A percentile compares a stretch with the other conserved stretches of the same genome.
These are phyloP conservation scores for Solanum chacoense DNA, from an alignment of 305 asterid species.

Conservation along the genomic window DNA sequence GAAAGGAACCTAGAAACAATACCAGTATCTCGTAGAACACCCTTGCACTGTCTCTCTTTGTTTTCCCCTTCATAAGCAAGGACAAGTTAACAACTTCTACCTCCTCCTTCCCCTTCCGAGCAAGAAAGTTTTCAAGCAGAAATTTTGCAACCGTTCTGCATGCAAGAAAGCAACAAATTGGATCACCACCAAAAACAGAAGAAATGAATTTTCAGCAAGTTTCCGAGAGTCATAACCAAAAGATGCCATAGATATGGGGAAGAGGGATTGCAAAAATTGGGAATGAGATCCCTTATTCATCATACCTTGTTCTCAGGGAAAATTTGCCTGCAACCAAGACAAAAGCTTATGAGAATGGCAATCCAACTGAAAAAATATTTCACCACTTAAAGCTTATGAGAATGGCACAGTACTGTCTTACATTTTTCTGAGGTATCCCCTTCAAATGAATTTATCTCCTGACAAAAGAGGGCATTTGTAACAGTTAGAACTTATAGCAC, in stretches of 20 bases:
- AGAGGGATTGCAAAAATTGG: background rate
- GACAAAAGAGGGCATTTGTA: constrained; percentile 5
- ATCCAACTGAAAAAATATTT: background rate
- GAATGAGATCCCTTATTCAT: background rate
- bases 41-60: constrained; percentile 55
- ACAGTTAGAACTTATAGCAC: background rate
- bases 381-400: background rate
- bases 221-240: background rate
- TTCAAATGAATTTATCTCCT: constrained; percentile 39
- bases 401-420: constrained; percentile 9
- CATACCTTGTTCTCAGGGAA: constrained; percentile 61
- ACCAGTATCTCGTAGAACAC: constrained; percentile 78
- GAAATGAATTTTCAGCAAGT: background rate
- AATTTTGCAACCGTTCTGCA: constrained; percentile 40
- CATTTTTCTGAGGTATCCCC: constrained; percentile 28
- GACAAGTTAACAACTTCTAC: constrained; percentile 34
- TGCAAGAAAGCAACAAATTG: background rate
- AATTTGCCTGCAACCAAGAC: constrained; percentile 34
- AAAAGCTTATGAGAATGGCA: constrained; percentile 6
- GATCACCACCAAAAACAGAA: background rate
- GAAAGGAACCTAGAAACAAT: constrained; percentile 4
- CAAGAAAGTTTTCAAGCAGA: constrained; percentile 31
- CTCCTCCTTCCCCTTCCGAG: constrained; percentile 21
- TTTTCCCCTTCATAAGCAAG: constrained; percentile 33
- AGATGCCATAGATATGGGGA: background rate